Percentiles rank a stretch among this genome's conserved stretches.
phyloP scores from a whole-genome alignment of 2,329 filamentous ascomycete species.

The Beauveria bassiana region DNA sequence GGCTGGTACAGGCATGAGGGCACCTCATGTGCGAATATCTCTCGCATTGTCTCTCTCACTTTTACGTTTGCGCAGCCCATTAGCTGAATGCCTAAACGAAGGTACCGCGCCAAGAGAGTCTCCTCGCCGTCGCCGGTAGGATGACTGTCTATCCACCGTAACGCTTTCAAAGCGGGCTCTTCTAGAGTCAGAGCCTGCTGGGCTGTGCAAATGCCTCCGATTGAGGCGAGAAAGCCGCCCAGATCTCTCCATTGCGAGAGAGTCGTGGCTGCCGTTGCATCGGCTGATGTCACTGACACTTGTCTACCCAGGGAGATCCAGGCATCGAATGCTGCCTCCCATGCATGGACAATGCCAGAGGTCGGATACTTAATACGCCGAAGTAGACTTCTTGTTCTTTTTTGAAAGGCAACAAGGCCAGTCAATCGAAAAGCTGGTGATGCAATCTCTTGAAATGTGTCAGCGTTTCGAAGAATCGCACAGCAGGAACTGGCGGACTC shows the following conservation, averaged over 20 bases:
- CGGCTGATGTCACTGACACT: conserved; percentile 44
- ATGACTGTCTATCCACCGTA: conserved; percentile 58
- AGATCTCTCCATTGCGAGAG: conserved; percentile 61
- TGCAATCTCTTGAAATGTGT: conserved; percentile 54
- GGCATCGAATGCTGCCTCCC: conserved; percentile 57
- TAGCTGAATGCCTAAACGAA: conserved; percentile 57
- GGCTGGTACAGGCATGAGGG: conserved; percentile 53
- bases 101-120: conserved; percentile 50
- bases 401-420: conserved; percentile 62
- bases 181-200: conserved; percentile 50
- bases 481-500: conserved; percentile 42
- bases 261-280: conserved; percentile 46
- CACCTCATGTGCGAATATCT: conserved; percentile 58
- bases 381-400: conserved; percentile 52
- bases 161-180: conserved; percentile 46
- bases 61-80: conserved; percentile 56
- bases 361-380: conserved; percentile 55
- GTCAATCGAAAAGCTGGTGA: conserved; percentile 59
- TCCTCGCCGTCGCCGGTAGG: conserved; percentile 54
- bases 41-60: conserved; percentile 59
- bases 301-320: conserved; percentile 59
- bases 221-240: conserved; percentile 59
- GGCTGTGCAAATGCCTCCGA: conserved; percentile 58
- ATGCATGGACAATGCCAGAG: conserved; percentile 58
- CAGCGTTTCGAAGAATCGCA: conserved; percentile 51